Conservation (phyloP, 2,329 filamentous ascomycete species). For the Beauveria sp. region DNA sequence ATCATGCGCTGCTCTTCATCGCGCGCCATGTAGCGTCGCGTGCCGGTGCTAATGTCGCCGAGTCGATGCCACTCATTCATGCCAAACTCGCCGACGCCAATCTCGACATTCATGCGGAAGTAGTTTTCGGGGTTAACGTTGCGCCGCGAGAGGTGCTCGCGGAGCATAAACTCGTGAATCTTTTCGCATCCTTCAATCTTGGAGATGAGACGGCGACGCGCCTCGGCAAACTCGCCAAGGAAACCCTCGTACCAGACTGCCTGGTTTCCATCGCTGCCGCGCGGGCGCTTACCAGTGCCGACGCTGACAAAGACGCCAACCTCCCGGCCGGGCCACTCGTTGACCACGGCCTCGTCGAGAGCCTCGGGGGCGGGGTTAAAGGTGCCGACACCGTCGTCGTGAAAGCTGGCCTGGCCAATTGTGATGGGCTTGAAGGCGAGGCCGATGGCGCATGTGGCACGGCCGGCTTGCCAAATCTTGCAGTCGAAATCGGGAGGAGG, state of each 20-base stretch:
- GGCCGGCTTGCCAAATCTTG: constrained; percentile 93
- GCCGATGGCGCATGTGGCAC: constrained; percentile 86
- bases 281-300: constrained; percentile 80
- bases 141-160: constrained; percentile 67
- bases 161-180: constrained; percentile 80
- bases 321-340: constrained; percentile 92
- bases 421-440: constrained; percentile 94
- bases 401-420: constrained; percentile 87
- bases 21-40: constrained; percentile 71
- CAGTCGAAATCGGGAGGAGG: constrained; percentile 86
- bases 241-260: constrained; percentile 93
- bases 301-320: constrained; percentile 88
- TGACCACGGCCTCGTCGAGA: constrained; percentile 82
- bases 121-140: constrained; percentile 85
- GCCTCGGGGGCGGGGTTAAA: constrained; percentile 85
- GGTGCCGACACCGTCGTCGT: constrained; percentile 84
- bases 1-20: constrained; percentile 71
- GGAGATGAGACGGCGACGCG: constrained; percentile 69
- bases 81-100: constrained; percentile 91
- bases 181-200: constrained; percentile 95
- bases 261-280: constrained; percentile 56
- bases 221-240: constrained; percentile 86
- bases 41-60: constrained; percentile 92
- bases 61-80: constrained; percentile 98
- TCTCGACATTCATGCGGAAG: constrained; percentile 92